These are phyloP conservation scores for Talaromyces islandicus DNA, from an alignment of 2,329 filamentous ascomycete genomes.

Conservation along the genomic window DNA sequence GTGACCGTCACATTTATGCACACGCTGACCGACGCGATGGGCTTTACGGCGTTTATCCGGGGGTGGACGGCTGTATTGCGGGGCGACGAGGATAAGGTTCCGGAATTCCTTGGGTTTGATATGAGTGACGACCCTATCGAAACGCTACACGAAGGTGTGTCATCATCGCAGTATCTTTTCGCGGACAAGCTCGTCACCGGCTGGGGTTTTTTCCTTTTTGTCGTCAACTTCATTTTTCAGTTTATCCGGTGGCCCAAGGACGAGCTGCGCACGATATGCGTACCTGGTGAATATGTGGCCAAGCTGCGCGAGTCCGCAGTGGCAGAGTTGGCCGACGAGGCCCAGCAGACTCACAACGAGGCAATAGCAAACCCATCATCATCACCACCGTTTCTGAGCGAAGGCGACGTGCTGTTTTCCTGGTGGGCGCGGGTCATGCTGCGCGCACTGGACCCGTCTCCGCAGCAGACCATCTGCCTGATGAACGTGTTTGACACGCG, in stretches of 20 bases:
- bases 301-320: slow-evolving; percentile 20
- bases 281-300: slow-evolving; percentile 29
- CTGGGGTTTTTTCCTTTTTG: slow-evolving; percentile 6
- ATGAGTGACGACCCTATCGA: slow-evolving; percentile 1
- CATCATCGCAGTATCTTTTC: slow-evolving; percentile 2
- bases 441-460: slow-evolving; percentile 17
- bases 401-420: slow-evolving; percentile 42
- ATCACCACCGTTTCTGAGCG: slow-evolving; percentile 37
- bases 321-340: background rate
- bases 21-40: slow-evolving; percentile 44
- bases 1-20: slow-evolving; percentile 45
- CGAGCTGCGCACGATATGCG: slow-evolving; percentile 34
- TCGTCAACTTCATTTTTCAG: background rate
- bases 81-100: slow-evolving; percentile 34
- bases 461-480: slow-evolving; percentile 27
- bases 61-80: slow-evolving; percentile 44
- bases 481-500: slow-evolving; percentile 38
- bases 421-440: slow-evolving; percentile 33
- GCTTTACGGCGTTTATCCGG: slow-evolving; percentile 35
- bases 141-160: background rate
- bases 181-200: slow-evolving; percentile 2
- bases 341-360: slow-evolving; percentile 6
- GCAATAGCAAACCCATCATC: background rate
- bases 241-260: slow-evolving; percentile 18
- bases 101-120: slow-evolving; percentile 3